Percentiles rank a stretch among this genome's conserved stretches.
These are phyloP conservation scores for Arthrinium phaeospermum DNA, from an alignment of 2,329 filamentous ascomycete genomes.

Conservation along the genomic window DNA sequence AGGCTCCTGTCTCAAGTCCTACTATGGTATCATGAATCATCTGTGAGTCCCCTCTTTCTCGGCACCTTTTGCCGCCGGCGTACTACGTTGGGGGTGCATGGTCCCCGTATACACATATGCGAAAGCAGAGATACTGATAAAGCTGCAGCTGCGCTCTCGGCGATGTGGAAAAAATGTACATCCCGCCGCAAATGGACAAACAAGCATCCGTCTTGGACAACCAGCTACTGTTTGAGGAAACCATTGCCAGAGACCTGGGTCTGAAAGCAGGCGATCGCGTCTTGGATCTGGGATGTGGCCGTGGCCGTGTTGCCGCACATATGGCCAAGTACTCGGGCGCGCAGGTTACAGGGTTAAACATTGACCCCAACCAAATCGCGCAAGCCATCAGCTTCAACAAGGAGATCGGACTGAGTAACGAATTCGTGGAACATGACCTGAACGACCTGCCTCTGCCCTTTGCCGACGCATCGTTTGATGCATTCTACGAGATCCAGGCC, in stretches of 20 bases:
- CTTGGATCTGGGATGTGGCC: conserved; percentile 58
- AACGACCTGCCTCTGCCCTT: conserved; percentile 59
- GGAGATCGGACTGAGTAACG: conserved; percentile 44
- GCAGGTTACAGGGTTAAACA: conserved; percentile 57
- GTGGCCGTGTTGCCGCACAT: conserved; percentile 59
- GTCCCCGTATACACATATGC: neutral
- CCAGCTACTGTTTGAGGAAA: conserved; percentile 58
- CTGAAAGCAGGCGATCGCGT: conserved; percentile 52
- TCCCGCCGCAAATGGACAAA: conserved; percentile 58
- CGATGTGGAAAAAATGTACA: conserved; percentile 65
- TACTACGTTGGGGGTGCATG: neutral
- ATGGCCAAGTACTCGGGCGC: conserved; percentile 55
- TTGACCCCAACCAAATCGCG: conserved; percentile 55
- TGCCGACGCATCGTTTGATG: conserved; percentile 53
- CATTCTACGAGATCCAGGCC: conserved; percentile 63
- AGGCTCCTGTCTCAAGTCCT: conserved; percentile 56
- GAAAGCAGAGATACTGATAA: neutral
- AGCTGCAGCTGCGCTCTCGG: conserved; percentile 49
- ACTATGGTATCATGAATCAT: conserved; percentile 61
- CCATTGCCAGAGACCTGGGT: conserved; percentile 52
- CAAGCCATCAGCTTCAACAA: conserved; percentile 40
- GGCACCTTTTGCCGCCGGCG: neutral
- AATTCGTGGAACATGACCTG: conserved; percentile 57
- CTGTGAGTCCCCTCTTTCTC: conserved; percentile 40
- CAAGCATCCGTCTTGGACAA: conserved; percentile 56